Conservation (phyloP, 441 rosid genomes). For the Arabidopsis hybrid region DNA sequence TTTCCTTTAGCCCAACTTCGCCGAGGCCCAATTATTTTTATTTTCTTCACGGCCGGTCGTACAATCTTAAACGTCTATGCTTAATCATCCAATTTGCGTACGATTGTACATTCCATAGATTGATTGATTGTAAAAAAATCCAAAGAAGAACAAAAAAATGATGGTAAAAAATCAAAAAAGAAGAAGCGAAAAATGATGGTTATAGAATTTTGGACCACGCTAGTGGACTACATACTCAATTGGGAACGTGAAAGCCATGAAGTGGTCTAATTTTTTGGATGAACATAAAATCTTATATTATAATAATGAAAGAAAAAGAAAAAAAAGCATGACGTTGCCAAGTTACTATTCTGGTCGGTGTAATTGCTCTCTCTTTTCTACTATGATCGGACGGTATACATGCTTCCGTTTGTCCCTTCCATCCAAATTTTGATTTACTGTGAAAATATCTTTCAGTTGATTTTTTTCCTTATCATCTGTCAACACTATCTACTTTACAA, state of each 20-base stretch:
- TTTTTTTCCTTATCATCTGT: not conserved
- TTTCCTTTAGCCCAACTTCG: not conserved
- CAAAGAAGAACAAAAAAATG: not conserved
- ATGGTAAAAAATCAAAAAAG: no score
- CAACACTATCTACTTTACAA: constrained; percentile 22
- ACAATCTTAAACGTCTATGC: not conserved
- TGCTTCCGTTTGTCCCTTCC: constrained; percentile 23
- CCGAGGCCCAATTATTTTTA: not conserved
- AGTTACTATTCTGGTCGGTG: constrained; percentile 11
- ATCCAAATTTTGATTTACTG: not conserved
- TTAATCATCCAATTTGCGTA: not conserved
- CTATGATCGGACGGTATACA: constrained; percentile 17
- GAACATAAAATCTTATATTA: not conserved
- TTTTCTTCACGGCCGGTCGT: no score
- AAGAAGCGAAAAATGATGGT: not conserved
- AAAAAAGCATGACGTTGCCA: constrained; percentile 5
- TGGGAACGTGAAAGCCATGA: constrained; percentile 26
- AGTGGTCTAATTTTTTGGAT: constrained; percentile 5
- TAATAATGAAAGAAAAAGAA: no score
- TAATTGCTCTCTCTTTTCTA: not conserved
- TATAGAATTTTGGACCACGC: constrained; percentile 13
- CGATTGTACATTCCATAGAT: no score
- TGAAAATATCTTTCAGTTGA: constrained; percentile 1
- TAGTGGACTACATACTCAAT: constrained; percentile 17
- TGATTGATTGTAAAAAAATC: not conserved